These are phyloP conservation scores for Piper longum DNA, from an alignment of 164 flowering plant species.

Conservation along the genomic window DNA sequence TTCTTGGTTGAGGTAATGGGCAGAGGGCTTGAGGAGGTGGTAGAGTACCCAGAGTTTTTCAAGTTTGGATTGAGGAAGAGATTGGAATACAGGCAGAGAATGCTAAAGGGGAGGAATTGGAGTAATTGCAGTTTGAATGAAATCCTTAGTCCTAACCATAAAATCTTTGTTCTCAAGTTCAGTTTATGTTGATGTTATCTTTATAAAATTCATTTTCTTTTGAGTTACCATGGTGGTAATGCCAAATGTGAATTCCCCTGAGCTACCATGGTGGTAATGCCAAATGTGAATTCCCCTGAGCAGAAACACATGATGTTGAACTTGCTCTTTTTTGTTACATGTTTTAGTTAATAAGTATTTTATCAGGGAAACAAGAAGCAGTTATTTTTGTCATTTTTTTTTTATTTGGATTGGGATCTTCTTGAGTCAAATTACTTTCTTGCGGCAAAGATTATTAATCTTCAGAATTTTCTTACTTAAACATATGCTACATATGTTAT, in stretches of 20 bases:
- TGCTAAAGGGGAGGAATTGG: conserved; percentile 39
- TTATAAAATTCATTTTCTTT: neutral
- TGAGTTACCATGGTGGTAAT: neutral
- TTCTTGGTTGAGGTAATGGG: conserved; percentile 76
- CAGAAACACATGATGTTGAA: too few species aligned
- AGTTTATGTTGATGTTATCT: conserved; percentile 13
- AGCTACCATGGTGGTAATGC: neutral
- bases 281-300: too few species aligned
- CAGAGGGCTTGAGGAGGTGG: conserved; percentile 54
- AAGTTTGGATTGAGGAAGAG: conserved; percentile 71
- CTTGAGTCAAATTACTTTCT: too few species aligned
- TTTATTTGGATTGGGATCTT: too few species aligned
- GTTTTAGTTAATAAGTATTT: too few species aligned
- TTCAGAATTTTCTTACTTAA: too few species aligned
- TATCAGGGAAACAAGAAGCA: too few species aligned
- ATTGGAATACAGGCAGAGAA: conserved; percentile 60
- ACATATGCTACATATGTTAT: too few species aligned
- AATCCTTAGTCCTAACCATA: conserved; percentile 69
- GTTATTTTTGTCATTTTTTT: too few species aligned
- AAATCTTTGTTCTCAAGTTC: conserved; percentile 53
- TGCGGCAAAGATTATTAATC: too few species aligned
- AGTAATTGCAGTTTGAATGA: conserved; percentile 62
- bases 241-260: too few species aligned
- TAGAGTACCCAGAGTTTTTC: conserved; percentile 71
- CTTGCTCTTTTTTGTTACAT: too few species aligned